Conservation (phyloP, 345 rosid genomes). For the Populus alba region DNA sequence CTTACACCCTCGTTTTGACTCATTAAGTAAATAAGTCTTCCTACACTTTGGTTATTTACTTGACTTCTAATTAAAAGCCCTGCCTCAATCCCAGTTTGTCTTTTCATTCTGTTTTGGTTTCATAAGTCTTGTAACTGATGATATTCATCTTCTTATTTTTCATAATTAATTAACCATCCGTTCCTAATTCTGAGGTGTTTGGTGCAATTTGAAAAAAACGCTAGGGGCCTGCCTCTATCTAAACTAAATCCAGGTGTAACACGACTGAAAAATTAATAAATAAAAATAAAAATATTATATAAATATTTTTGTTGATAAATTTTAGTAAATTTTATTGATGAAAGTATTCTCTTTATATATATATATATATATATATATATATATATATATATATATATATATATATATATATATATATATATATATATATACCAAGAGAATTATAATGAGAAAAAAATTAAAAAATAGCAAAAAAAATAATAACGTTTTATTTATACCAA, state of each 20-base stretch:
- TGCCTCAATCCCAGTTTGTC: background rate
- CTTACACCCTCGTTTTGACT: background rate
- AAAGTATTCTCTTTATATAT: no score
- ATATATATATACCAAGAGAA: no score
- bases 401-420: no score
- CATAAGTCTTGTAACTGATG: constrained; percentile 6
- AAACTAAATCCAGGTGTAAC: background rate
- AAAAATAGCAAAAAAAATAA: accelerated
- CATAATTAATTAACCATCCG: no score
- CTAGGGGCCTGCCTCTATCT: background rate
- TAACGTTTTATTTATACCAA: accelerated
- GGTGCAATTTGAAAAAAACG: background rate
- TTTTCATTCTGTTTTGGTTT: constrained; percentile 9
- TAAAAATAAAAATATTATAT: no score
- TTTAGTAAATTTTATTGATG: no score
- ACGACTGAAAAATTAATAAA: no score
- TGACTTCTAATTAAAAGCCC: constrained; percentile 1
- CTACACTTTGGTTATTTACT: background rate
- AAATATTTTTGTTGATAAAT: no score
- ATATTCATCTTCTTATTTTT: no score
- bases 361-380: no score
- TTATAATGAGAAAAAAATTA: no score
- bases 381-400: no score
- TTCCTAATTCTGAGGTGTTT: background rate
- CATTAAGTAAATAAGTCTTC: constrained; percentile 10